Base-by-base conservation (phyloP, 495 filamentous ascomycete species). In the Talaromyces borbonicus region DNA sequence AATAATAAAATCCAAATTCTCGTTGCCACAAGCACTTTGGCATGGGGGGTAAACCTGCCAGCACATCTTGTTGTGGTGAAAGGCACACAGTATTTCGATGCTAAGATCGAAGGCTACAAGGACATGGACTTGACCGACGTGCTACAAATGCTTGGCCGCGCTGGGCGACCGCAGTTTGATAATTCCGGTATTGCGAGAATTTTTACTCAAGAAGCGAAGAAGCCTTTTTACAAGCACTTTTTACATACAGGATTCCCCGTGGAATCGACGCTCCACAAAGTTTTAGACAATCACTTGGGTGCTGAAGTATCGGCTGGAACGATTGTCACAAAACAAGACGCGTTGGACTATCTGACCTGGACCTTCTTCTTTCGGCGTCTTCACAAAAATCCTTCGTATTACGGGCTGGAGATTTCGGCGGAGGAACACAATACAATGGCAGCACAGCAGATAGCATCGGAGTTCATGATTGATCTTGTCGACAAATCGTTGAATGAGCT, bases 221-320 rank as follows among this genome's bases (percentile, higher is more conserved):
- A 99, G 63, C 86, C 87, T n/a, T 99, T 97, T 65, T 99, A 99
- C 67, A 99, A 97, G 70, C 90, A 99, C 66, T 99, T 99, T 59
- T 61, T 99, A 36, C 92, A 99, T 57, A 97, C 93, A 8, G 92
- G 92, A 3, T 99, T 99, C 64, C 92, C 92, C 0, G 92, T 99
- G 19, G 92, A 99, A 61, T 95, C 89, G 6, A 88, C 88, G 3
- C 70, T 99, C 15, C 92, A 99, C 67, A 95, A 92, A 18, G 92
- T 95, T 1, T 71, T 97, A 3, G 92, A 96, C 62, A 95, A 99
- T 69, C 92, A 99, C 71, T 72, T 99, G 58, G 87, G 87, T 46
- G 92, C 92, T 29, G 92, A 99, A 67, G 82, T 96, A 1, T 94
- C 89, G 2, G 85, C 92, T 12, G 88, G 86, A 43, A 97, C 93